Conservation (phyloP, 2,329 filamentous ascomycete genomes). For the Curvularia spicifera region DNA sequence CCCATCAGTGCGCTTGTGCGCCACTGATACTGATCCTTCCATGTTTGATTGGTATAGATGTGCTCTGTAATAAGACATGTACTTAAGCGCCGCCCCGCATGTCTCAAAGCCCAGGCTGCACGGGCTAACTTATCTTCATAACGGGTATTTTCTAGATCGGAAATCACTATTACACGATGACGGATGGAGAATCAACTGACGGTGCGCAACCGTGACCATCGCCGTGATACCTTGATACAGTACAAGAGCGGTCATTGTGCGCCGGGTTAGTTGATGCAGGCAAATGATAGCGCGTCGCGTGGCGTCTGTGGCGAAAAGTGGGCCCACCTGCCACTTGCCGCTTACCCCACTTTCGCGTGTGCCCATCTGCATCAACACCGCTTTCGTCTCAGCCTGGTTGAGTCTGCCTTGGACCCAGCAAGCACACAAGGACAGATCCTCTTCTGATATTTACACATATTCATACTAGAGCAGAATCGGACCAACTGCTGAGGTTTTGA, state of each 20-base stretch:
- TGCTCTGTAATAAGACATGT: neutral
- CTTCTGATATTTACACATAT: neutral
- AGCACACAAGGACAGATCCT: neutral
- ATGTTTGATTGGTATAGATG: neutral
- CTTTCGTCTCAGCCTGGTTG: constrained; percentile 2
- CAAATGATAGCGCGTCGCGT: neutral
- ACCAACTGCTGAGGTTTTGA: neutral
- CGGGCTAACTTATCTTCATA: too few species aligned
- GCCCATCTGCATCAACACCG: neutral
- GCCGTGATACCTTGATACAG: neutral
- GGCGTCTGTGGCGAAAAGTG: neutral
- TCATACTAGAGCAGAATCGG: neutral
- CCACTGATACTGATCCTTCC: neutral
- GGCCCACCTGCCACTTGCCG: neutral
- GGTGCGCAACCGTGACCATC: neutral
- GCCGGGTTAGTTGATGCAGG: neutral
- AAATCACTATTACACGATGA: neutral
- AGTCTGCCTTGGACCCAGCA: neutral
- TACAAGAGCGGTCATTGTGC: neutral
- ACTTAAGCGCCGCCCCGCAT: neutral
- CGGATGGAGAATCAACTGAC: too few species aligned
- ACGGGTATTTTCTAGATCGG: neutral
- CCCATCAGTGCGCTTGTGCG: neutral
- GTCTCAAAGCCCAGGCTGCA: neutral
- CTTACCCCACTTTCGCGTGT: constrained; percentile 11